Conservation (phyloP, 176 grass and related monocot genomes). For the Triticum dicoccoides region DNA sequence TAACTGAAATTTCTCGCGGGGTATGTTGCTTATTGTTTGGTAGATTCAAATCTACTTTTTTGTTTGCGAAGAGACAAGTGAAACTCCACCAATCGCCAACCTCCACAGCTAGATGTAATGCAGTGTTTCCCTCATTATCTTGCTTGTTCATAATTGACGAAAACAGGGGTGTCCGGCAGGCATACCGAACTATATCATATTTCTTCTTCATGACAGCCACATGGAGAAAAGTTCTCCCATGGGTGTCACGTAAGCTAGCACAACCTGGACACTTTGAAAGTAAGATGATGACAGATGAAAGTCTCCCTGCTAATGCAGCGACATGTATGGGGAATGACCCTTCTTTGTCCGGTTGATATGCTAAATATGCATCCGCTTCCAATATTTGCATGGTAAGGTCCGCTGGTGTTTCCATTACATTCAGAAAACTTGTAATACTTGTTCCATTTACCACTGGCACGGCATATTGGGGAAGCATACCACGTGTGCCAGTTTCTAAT, state of each 20-base stretch:
- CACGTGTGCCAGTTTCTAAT: not conserved
- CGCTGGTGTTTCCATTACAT: not conserved
- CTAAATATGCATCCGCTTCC: slow-evolving; percentile 9
- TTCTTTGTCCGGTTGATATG: slow-evolving; percentile 12
- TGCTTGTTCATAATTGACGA: slow-evolving; percentile 19
- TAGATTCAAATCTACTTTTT: slow-evolving; percentile 17
- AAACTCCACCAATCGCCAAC: slow-evolving; percentile 25
- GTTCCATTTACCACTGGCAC: slow-evolving; percentile 11
- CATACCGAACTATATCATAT: not conserved
- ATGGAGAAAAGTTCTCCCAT: slow-evolving; percentile 44
- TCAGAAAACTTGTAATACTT: not conserved
- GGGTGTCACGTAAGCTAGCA: not conserved
- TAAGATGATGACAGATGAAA: not conserved
- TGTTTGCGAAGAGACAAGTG: not conserved
- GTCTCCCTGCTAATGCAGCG: slow-evolving; percentile 18
- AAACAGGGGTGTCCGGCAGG: not conserved
- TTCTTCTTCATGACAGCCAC: slow-evolving; percentile 11
- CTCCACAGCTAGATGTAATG: slow-evolving; percentile 13
- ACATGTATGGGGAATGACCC: slow-evolving; percentile 38
- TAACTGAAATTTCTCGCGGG: not conserved
- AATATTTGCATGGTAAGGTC: slow-evolving; percentile 16
- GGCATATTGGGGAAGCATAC: slow-evolving; percentile 8
- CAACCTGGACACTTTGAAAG: not conserved
- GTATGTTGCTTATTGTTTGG: not conserved
- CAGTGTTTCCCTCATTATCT: slow-evolving; percentile 32